A percentile compares a stretch with the other conserved stretches of the same genome.
phyloP scores from a whole-genome alignment of 345 rosid genomes.

The Gossypium australe region DNA sequence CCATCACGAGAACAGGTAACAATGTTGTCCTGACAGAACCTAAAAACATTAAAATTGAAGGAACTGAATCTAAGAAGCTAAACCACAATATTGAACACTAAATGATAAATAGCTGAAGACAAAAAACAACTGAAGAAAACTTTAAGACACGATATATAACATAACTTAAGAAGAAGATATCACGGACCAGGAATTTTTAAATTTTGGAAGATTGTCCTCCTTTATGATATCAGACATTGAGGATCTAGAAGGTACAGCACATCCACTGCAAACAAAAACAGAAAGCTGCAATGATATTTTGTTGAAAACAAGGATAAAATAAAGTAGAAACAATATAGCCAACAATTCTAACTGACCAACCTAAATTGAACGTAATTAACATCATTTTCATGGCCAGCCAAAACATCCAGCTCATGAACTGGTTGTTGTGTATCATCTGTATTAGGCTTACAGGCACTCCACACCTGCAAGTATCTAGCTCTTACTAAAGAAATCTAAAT shows the following conservation, averaged over 20 bases:
- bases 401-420: conserved; percentile 83
- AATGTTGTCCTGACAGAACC: conserved; percentile 95
- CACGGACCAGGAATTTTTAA: conserved; percentile 83
- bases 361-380: conserved; percentile 98
- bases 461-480: conserved; percentile 58
- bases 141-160: neutral
- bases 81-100: neutral
- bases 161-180: neutral
- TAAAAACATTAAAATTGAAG: conserved; percentile 24
- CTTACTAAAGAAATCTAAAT: conserved; percentile 20
- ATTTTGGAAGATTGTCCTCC: conserved; percentile 87
- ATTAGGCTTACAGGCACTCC: conserved; percentile 79
- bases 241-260: conserved; percentile 77
- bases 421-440: conserved; percentile 64
- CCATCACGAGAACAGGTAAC: conserved; percentile 99
- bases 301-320: conserved; percentile 3
- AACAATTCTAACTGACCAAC: conserved; percentile 29
- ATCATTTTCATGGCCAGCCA: conserved; percentile 94
- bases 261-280: conserved; percentile 64
- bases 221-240: conserved; percentile 59
- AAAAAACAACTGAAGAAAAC: conserved; percentile 16
- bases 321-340: neutral
- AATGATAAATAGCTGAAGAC: neutral
- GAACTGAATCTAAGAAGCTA: conserved; percentile 8
- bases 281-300: conserved; percentile 4